Evolutionary conservation across 2,329 filamentous ascomycete genomes (phyloP).

Genomic region (Ascochyta koolunga): DNA sequence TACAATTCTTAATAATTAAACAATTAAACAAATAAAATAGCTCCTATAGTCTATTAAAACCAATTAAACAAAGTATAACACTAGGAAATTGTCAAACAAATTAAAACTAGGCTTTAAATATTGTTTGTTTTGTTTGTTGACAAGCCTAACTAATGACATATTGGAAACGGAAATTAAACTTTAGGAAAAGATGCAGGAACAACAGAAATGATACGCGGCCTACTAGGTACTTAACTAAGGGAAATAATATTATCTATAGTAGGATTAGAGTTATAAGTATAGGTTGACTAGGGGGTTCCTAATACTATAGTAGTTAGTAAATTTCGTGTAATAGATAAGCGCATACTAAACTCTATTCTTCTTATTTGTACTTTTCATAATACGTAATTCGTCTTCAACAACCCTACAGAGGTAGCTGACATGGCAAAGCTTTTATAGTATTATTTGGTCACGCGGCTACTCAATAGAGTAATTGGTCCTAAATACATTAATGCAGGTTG

Average conservation of each 20-base stretch:
- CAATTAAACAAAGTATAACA: too few relatives aligned
- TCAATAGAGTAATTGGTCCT: constrained; percentile 1
- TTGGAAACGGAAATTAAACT: constrained; percentile 5
- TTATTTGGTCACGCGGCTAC: constrained; percentile 11
- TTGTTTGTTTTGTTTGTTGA: too few relatives aligned
- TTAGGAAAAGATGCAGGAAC: constrained; percentile 5
- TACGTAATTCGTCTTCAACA: constrained; percentile 9
- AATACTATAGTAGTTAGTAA: constrained; percentile 14
- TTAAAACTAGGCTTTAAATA: too few relatives aligned
- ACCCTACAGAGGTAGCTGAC: constrained; percentile 5
- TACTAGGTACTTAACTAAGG: constrained; percentile 8
- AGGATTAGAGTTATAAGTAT: constrained; percentile 2
- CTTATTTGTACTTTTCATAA: constrained; percentile 10
- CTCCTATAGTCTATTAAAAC: too few relatives aligned
- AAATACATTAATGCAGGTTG: constrained; percentile 4
- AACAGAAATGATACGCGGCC: constrained; percentile 3
- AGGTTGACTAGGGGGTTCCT: constrained; percentile 3
- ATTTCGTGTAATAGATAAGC: constrained; percentile 12
- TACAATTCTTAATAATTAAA: too few relatives aligned
- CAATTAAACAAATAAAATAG: too few relatives aligned
- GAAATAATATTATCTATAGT: constrained; percentile 10
- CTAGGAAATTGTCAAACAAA: too few relatives aligned
- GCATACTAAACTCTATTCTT: constrained; percentile 8
- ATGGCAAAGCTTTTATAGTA: constrained; percentile 8
- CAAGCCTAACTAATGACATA: too few relatives aligned